Evolutionary conservation across 1,139 yeast genomes (phyloP).

Genomic region (Kodamaea anthophila): DNA sequence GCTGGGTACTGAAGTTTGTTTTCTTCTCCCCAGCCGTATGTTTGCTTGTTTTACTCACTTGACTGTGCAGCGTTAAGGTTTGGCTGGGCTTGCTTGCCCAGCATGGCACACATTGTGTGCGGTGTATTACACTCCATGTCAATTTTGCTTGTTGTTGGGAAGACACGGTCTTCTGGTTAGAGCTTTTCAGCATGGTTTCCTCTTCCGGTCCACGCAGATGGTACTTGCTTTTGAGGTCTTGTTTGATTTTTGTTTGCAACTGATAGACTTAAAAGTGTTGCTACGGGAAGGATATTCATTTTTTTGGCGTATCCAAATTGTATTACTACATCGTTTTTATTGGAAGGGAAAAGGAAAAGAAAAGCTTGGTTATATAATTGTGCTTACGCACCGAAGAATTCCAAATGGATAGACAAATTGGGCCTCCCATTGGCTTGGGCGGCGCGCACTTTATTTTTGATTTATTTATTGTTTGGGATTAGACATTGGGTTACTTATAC

Average conservation of each 20-base stretch:
- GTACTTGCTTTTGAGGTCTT: conserved; percentile 6
- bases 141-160: conserved; percentile 15
- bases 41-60: conserved; percentile 6
- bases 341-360: conserved; percentile 10
- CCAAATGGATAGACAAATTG: conserved; percentile 18
- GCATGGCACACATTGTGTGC: conserved; percentile 4
- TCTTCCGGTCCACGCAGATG: conserved; percentile 7
- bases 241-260: conserved; percentile 8
- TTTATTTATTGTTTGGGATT: conserved; percentile 22
- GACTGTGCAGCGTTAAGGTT: conserved; percentile 5
- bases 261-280: conserved; percentile 9
- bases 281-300: conserved; percentile 9
- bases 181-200: conserved; percentile 9
- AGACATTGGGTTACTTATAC: conserved; percentile 35
- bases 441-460: conserved; percentile 5
- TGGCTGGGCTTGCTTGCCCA: conserved; percentile 5
- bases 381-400: conserved; percentile 1
- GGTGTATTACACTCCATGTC: conserved; percentile 21
- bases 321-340: conserved; percentile 11
- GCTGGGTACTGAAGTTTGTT: too few relatives aligned
- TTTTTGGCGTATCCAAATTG: conserved; percentile 9
- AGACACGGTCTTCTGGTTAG: not conserved
- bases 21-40: too few relatives aligned
- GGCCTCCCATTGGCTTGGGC: conserved; percentile 19
- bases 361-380: conserved; percentile 6